These are phyloP conservation scores for Coemansia sp. DNA, from an alignment of 192 early-diverging fungal species.

Conservation along the genomic window DNA sequence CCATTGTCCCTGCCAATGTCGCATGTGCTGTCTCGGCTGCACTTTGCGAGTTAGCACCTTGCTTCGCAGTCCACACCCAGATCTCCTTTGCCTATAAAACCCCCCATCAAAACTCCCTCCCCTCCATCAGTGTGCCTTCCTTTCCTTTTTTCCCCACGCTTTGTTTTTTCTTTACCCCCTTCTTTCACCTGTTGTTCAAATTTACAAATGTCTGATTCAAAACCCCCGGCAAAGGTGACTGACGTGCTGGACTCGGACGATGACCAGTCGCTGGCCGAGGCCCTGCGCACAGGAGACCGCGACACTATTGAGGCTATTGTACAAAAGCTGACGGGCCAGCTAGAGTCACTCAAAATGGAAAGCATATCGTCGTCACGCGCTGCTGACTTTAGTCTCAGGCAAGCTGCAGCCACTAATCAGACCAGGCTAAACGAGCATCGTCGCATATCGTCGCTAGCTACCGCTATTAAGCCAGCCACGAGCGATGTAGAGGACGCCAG, in stretches of 20 bases:
- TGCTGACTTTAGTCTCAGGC: conserved; percentile 18
- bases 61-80: neutral
- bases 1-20: conserved; percentile 3
- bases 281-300: conserved; percentile 51
- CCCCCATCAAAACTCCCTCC: neutral
- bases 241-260: conserved; percentile 16
- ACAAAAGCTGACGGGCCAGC: conserved; percentile 44
- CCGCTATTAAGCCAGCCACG: neutral
- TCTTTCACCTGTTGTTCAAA: conserved; percentile 9
- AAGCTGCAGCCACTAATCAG: neutral
- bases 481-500: conserved; percentile 6
- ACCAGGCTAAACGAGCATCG: conserved; percentile 4
- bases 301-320: conserved; percentile 53
- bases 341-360: conserved; percentile 50
- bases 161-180: neutral
- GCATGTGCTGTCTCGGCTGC: neutral
- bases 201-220: conserved; percentile 13
- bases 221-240: conserved; percentile 4
- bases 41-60: conserved; percentile 1
- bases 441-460: conserved; percentile 8
- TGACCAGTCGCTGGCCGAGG: conserved; percentile 46
- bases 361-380: conserved; percentile 26
- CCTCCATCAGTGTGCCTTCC: neutral
- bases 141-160: neutral
- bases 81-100: neutral